Conservation (phyloP, 1,139 yeast genomes). For the Kodamaea sp. region DNA sequence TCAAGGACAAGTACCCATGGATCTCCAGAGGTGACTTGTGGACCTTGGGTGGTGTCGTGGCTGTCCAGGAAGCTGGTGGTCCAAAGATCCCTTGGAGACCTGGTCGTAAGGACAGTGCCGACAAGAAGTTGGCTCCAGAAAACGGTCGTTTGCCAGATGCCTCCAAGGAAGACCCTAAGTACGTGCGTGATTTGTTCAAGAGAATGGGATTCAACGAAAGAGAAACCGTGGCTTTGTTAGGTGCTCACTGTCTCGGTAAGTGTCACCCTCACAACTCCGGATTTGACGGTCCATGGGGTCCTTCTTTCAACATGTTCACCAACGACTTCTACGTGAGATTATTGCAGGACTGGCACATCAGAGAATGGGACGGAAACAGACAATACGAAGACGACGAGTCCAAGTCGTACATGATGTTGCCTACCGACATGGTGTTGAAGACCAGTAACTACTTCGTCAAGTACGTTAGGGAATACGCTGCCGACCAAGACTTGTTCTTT, state of each 20-base stretch:
- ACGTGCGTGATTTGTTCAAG: slow-evolving; percentile 60
- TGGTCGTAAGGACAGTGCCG: slow-evolving; percentile 64
- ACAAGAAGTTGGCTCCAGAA: slow-evolving; percentile 49
- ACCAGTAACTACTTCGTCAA: slow-evolving; percentile 65
- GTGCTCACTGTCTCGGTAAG: slow-evolving; percentile 84
- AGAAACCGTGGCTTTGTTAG: slow-evolving; percentile 83
- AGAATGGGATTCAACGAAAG: slow-evolving; percentile 80
- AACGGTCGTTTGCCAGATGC: slow-evolving; percentile 86
- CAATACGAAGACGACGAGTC: slow-evolving; percentile 77
- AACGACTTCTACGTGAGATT: slow-evolving; percentile 79
- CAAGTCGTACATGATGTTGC: slow-evolving; percentile 86
- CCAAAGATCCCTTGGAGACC: slow-evolving; percentile 88
- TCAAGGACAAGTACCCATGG: slow-evolving; percentile 68
- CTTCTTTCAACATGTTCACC: slow-evolving; percentile 79
- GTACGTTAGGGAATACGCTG: slow-evolving; percentile 72
- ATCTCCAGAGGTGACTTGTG: slow-evolving; percentile 84
- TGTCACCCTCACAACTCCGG: slow-evolving; percentile 73
- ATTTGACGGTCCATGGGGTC: slow-evolving; percentile 95
- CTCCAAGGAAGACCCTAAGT: slow-evolving; percentile 57
- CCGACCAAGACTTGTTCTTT: slow-evolving; percentile 68
- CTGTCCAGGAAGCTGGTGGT: slow-evolving; percentile 84
- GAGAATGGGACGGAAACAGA: slow-evolving; percentile 71
- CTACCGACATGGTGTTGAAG: slow-evolving; percentile 75
- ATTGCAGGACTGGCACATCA: slow-evolving; percentile 74
- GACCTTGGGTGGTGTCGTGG: slow-evolving; percentile 84